phyloP scores from a whole-genome alignment of 2,329 filamentous ascomycete genomes.

The Ascomycota sp. region DNA sequence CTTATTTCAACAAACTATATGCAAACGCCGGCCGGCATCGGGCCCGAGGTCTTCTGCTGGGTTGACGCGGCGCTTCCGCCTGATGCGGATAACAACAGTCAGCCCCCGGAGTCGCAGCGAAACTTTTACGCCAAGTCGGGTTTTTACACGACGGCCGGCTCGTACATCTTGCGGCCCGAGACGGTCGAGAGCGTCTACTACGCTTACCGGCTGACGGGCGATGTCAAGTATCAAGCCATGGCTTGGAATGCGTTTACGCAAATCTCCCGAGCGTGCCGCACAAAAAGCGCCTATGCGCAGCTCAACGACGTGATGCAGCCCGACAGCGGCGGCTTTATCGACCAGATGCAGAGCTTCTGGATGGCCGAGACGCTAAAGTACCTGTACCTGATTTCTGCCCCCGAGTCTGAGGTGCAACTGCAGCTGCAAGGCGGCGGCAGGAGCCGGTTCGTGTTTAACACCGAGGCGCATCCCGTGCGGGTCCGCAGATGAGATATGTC shows the following conservation, averaged over 20 bases:
- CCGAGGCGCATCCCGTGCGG: slow-evolving; percentile 24
- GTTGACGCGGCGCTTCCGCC: slow-evolving; percentile 17
- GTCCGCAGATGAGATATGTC: slow-evolving; percentile 4
- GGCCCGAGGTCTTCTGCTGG: slow-evolving; percentile 55
- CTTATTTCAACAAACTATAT: slow-evolving; percentile 58
- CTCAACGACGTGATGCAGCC: slow-evolving; percentile 43
- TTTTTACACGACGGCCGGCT: slow-evolving; percentile 43
- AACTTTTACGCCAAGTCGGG: slow-evolving; percentile 46
- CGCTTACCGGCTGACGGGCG: slow-evolving; percentile 60
- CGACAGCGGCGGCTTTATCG: slow-evolving; percentile 37
- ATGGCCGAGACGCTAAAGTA: slow-evolving; percentile 84
- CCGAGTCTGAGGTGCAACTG: slow-evolving; percentile 34
- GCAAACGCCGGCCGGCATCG: slow-evolving; percentile 49
- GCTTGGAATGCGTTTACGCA: slow-evolving; percentile 59
- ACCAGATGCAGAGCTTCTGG: slow-evolving; percentile 75
- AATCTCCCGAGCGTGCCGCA: slow-evolving; percentile 43
- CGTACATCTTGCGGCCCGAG: slow-evolving; percentile 58
- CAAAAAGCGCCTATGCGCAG: slow-evolving; percentile 45
- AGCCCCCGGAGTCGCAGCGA: slow-evolving; percentile 21
- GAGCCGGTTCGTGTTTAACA: slow-evolving; percentile 30
- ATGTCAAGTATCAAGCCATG: slow-evolving; percentile 62
- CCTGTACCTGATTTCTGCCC: slow-evolving; percentile 48
- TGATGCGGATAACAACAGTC: slow-evolving; percentile 18
- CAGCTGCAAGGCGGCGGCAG: slow-evolving; percentile 23
- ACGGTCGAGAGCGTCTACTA: slow-evolving; percentile 77